Evolutionary conservation across 2,329 filamentous ascomycete genomes (phyloP), one percentile per base, ranked within the genome.

Genomic region (Tolypocladium paradoxum): DNA sequence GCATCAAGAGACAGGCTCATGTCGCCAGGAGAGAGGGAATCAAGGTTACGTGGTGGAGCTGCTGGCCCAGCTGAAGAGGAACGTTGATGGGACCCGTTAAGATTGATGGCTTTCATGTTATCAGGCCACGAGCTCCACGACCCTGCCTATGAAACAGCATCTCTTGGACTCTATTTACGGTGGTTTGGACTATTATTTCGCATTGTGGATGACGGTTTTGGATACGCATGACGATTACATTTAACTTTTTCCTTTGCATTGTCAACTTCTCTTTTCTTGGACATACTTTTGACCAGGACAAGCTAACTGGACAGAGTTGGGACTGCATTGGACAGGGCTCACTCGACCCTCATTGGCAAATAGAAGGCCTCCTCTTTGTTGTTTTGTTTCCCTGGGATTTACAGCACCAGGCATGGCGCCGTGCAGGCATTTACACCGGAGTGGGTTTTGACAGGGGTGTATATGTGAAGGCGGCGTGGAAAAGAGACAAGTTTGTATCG

Each of bases 351-450:
- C 43, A 31, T 20, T 31, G 43, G 27, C 43, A 31, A 11, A 9
- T 27, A 16, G 14, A 46, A 20, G 18, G 16, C 27, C 18, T 18
- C 18, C 29, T 29, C 16, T 31, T 46, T 31, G 16, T 46, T 31
- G 8, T 11, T 20, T 46, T 31, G 16, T 29, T 31, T 31, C 5
- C 46, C 52, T 54, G 47, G 51, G 53, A 56, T 50, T 45, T 48
- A 54, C 55, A 55, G 49, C n/a, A 56, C 50, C 52, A 51, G 31
- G 55, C 38, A 45, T 51, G 34, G 53, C 38, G 27, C 20, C 37
- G 37, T 47, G 31, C 38, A 34, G n/a, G 33, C 49, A 46, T 43
- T 45, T 46, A 46, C 43, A 46, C 18, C 9, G 43, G 43, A 46
- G 43, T 31, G 43, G 43, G 16, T 6, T 46, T 31, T 46, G 27